phyloP scores from a whole-genome alignment of 1,284 basidiomycete species.

The Apiotrichum sp. region DNA sequence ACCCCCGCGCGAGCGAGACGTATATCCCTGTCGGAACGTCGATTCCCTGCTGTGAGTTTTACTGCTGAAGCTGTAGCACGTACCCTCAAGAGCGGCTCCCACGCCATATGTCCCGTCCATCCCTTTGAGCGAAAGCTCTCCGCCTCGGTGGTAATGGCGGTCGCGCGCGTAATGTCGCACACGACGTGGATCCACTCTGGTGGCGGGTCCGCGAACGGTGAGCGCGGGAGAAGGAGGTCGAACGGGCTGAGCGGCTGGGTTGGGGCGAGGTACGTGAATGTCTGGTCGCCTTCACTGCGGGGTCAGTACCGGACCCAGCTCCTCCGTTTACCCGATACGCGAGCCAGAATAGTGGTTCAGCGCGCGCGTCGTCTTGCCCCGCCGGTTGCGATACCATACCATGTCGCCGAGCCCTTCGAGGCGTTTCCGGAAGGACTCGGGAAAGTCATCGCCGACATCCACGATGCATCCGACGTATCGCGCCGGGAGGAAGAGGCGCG shows the following conservation, averaged over 20 bases:
- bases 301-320: background rate
- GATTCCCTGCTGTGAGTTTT: background rate
- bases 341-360: conserved; percentile 73
- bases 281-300: conserved; percentile 47
- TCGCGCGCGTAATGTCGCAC: conserved; percentile 69
- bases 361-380: conserved; percentile 61
- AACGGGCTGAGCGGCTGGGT: conserved; percentile 63
- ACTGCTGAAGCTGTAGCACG: background rate
- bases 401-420: conserved; percentile 66
- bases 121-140: conserved; percentile 44
- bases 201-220: conserved; percentile 52
- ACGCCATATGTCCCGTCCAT: conserved; percentile 66
- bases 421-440: conserved; percentile 53
- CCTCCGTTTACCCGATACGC: conserved; percentile 55
- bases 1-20: conserved; percentile 17
- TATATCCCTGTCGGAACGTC: conserved; percentile 1
- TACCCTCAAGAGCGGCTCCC: conserved; percentile 62
- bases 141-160: conserved; percentile 61
- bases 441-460: conserved; percentile 76
- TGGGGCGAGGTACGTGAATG: conserved; percentile 75
- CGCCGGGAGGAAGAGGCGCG: conserved; percentile 28
- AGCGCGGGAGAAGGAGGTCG: conserved; percentile 53
- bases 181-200: conserved; percentile 68
- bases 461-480: conserved; percentile 69
- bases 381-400: conserved; percentile 68